Percentiles rank a stretch among this genome's conserved stretches.
Evolutionary conservation across 169 alveolate species (phyloP).

Genomic region (Cryptosporidium xiaoi): DNA sequence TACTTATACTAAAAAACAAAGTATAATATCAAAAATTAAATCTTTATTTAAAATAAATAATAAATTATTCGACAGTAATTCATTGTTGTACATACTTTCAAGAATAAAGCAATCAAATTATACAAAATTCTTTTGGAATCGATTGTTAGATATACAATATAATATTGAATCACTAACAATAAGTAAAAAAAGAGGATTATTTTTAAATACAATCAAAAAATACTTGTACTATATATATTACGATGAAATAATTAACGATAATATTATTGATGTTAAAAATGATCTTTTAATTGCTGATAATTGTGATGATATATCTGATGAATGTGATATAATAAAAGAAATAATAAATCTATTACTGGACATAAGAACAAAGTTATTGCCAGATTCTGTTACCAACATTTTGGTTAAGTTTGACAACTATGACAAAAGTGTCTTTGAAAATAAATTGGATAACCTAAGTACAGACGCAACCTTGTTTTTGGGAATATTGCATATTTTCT

Average conservation of each 20-base stretch:
- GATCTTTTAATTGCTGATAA: neutral
- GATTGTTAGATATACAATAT: neutral
- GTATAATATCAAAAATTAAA: neutral
- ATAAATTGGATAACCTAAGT: neutral
- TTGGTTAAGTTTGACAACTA: neutral
- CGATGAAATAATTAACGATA: neutral
- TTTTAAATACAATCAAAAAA: neutral
- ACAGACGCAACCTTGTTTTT: conserved; percentile 4
- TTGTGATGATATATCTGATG: neutral
- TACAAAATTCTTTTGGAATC: conserved; percentile 21
- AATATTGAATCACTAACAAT: neutral
- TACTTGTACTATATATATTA: conserved; percentile 1
- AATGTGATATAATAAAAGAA: conserved; percentile 1
- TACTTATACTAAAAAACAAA: neutral
- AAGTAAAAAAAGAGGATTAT: neutral
- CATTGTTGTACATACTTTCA: conserved; percentile 25
- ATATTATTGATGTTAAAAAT: neutral
- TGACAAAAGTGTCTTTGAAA: neutral
- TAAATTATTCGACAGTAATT: neutral
- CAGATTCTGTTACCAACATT: conserved; percentile 27
- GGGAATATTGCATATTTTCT: conserved; percentile 9
- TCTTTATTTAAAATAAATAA: neutral
- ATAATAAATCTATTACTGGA: neutral
- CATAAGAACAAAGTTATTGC: conserved; percentile 28
- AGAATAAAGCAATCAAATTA: conserved; percentile 31